A percentile compares a stretch with the other conserved stretches of the same genome.
Conservation (phyloP, 2,329 filamentous ascomycete species). For the Trichoderma sp. region DNA sequence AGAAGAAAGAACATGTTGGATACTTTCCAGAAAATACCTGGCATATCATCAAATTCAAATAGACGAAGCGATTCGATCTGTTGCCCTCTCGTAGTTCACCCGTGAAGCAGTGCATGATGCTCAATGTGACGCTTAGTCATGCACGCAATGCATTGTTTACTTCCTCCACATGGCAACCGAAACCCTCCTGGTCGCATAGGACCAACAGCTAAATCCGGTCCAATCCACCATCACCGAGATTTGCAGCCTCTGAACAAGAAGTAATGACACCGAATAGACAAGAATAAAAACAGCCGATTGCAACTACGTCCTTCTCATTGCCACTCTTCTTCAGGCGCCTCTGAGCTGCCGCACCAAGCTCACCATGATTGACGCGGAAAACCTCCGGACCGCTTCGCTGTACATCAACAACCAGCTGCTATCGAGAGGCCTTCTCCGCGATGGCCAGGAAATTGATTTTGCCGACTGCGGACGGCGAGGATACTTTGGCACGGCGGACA, state of each 20-base stretch:
- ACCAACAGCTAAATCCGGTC: not conserved
- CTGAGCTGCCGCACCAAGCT: not conserved
- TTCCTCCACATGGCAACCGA: conserved; percentile 45
- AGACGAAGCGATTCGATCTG: too few relatives aligned
- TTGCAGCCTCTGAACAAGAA: not conserved
- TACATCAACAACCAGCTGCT: conserved; percentile 75
- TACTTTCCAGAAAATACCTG: not conserved
- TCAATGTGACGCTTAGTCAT: conserved; percentile 33
- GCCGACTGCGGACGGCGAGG: conserved; percentile 67
- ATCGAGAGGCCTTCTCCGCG: conserved; percentile 64
- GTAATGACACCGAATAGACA: not conserved
- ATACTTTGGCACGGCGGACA: conserved; percentile 53
- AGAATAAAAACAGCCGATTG: not conserved
- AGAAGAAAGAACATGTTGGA: not conserved
- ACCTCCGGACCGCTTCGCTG: conserved; percentile 66
- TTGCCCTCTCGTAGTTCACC: too few relatives aligned
- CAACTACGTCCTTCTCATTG: not conserved
- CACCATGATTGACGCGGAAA: conserved; percentile 61
- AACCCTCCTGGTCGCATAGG: conserved; percentile 28
- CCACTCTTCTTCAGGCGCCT: not conserved
- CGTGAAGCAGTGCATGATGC: too few relatives aligned
- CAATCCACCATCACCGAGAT: not conserved
- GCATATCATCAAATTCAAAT: too few relatives aligned
- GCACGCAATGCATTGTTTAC: conserved; percentile 42
- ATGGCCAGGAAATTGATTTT: conserved; percentile 81